Evolutionary conservation across 2,329 filamentous ascomycete species (phyloP), one percentile per base, ranked within the genome.

Genomic region (Ophiosphaerella korrae): DNA sequence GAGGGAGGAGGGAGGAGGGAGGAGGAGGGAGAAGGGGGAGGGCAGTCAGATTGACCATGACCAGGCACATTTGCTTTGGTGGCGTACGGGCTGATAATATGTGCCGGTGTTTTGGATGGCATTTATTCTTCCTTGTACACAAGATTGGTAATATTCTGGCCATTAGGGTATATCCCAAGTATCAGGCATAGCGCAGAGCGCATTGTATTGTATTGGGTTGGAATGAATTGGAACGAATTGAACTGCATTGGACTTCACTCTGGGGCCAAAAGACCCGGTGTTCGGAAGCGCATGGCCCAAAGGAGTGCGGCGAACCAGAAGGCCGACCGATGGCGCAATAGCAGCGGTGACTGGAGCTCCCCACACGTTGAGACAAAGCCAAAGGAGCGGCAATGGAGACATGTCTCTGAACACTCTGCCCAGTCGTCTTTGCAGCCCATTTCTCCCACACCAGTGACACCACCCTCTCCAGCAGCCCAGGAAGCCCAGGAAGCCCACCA

Each of bases 321-420:
- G 33, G 43, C 46, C 35, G 21, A 35, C 44, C 52, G 59, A 71
- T 71, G 62, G 67, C 66, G 68, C 65, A 64, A 71, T 71, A 53
- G 48, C 55, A 64, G 64, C 63, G 60, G 62, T 71, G 67, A 71
- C 68, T 71, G 18, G 18, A 21, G 18, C 18, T 21, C 67, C 58
- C 53, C 58, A 64, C 58, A 63, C 53, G 57, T 50, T 52, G 51
- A 46, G 39, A 37, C 61, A 55, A 55, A 48, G 32, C 38, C 59
- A 52, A 60, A 60, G 37, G 61, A 63, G 57, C 62, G 26, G 26
- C 26, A 6, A 6, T 64, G 63, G 60, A 58, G 58, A 64, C 57
- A 51, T 45, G 53, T 50, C 51, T 48, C 46, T 50, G 46, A 51
- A 44, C 39, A 52, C 50, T 56, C 51, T 23, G 7, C 31, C 13